Percentiles rank a stretch among this genome's conserved stretches.
Conservation (phyloP, 768 basidiomycete species). For the Mrakia blollopis region DNA sequence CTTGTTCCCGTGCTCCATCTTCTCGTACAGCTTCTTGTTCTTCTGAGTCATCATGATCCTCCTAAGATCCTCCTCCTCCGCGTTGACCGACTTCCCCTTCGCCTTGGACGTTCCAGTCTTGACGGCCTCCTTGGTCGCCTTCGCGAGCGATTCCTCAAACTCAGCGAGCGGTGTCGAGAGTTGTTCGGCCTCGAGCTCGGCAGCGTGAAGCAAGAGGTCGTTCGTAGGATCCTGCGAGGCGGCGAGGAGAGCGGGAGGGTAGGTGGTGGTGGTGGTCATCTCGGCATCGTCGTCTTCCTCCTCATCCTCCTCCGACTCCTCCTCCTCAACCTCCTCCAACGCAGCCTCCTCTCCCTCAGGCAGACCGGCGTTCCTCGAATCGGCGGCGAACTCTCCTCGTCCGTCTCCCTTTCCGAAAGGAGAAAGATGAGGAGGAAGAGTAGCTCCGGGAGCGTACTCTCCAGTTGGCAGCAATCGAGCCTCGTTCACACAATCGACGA, state of each 20-base stretch:
- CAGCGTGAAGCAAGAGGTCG: constrained; percentile 67
- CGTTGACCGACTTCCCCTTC: constrained; percentile 31
- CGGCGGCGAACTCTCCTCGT: constrained; percentile 26
- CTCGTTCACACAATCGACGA: constrained; percentile 90
- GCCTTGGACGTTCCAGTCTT: constrained; percentile 25
- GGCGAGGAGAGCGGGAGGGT: constrained; percentile 46
- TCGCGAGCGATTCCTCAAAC: constrained; percentile 71
- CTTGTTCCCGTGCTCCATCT: constrained; percentile 79
- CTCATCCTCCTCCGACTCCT: constrained; percentile 42
- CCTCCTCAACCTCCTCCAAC: constrained; percentile 59
- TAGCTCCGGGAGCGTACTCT: constrained; percentile 71
- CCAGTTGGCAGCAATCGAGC: constrained; percentile 71
- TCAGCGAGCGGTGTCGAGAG: constrained; percentile 72
- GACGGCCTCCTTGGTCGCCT: constrained; percentile 45
- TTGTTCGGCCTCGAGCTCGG: constrained; percentile 86
- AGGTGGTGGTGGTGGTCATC: constrained; percentile 37
- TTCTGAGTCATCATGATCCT: constrained; percentile 98
- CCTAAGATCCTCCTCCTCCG: constrained; percentile 65
- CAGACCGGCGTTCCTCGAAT: constrained; percentile 31
- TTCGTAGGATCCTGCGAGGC: constrained; percentile 52
- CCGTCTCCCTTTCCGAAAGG: constrained; percentile 76
- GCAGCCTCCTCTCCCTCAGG: constrained; percentile 32
- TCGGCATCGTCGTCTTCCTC: constrained; percentile 41
- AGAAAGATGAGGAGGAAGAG: constrained; percentile 88
- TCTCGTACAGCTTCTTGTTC: constrained; percentile 86